Evolutionary conservation across 2,329 filamentous ascomycete genomes (phyloP), one percentile per base, ranked within the genome.

Genomic region (Emergomyces orientalis): DNA sequence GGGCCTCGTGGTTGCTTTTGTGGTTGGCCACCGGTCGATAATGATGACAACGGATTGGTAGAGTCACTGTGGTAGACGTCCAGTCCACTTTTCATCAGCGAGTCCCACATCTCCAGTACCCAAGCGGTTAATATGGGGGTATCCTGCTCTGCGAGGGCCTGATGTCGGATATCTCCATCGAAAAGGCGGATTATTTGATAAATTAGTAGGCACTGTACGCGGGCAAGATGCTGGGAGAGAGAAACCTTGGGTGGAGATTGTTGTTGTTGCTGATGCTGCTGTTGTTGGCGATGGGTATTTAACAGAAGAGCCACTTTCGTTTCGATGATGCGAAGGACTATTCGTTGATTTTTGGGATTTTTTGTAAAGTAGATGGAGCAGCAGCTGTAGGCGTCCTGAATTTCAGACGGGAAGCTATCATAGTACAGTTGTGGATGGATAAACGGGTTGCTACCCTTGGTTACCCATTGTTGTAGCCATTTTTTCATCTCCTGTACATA

Each of bases 161-260:
- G 73, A 1, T 74, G 69, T 13, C 72, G 67, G 30, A 82, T 77
- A 65, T 81, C 77, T 30, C 78, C 79, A 67, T 82, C 80, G 58
- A 80, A 81, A 32, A 82, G 70, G 14, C 77, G 70, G 51, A 82
- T 78, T 27, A 76, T 74, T 57, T 80, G 75, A 66, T 81, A 82
- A 3, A 79, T 70, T 2, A 80, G 54, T 5, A 83, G 73, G 1
- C 80, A 74, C 30, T 82, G 79, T 0, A 77, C 74, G 19, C 76
- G 74, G 0, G 78, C 75, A 6, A 81, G 69, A 13, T 70, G 64
- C 0, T 73, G 70, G 17, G 68, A n/a, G n/a, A 62, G 39, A 34
- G 61, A 58, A 1, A 62, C 41, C 8, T 22, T n/a, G 45, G 45
- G n/a, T 47, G 45, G 45, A 13, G 25, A 22, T 25, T 47, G 19